phyloP scores from a whole-genome alignment of 129 eudicot species.

The Ambrosia artemisiifolia region DNA sequence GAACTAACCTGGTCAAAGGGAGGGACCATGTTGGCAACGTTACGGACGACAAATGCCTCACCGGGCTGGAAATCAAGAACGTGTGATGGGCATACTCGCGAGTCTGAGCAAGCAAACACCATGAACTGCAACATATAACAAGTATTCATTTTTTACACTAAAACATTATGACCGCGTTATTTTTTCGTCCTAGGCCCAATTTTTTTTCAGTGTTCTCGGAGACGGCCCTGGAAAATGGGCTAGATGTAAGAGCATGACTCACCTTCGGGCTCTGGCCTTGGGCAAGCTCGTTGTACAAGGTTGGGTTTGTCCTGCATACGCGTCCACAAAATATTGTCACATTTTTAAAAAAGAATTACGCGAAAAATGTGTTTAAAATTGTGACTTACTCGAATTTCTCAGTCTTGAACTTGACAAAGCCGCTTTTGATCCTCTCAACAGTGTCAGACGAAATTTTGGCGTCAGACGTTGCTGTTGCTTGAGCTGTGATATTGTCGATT shows the following conservation, averaged over 20 bases:
- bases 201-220: no score
- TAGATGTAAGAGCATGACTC: not conserved
- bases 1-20: constrained; percentile 64
- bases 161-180: not conserved
- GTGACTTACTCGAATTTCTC: constrained; percentile 70
- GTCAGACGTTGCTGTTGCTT: constrained; percentile 44
- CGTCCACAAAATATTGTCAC: constrained; percentile 11
- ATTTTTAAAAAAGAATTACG: not conserved
- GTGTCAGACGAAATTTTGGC: constrained; percentile 40
- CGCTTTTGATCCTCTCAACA: constrained; percentile 72
- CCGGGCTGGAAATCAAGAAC: constrained; percentile 86
- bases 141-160: constrained; percentile 1
- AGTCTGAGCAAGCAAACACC: constrained; percentile 98
- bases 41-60: constrained; percentile 88
- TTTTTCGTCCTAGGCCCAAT: no score
- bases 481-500: constrained; percentile 67
- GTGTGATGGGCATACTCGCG: constrained; percentile 96
- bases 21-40: constrained; percentile 93
- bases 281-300: constrained; percentile 70
- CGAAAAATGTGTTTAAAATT: not conserved
- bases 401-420: constrained; percentile 72
- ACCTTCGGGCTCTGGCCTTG: constrained; percentile 98
- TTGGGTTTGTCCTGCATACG: constrained; percentile 72
- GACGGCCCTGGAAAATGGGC: not conserved
- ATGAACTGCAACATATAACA: constrained; percentile 49